Conservation (phyloP, 106 monocot species). For the Ottelia alismoides region DNA sequence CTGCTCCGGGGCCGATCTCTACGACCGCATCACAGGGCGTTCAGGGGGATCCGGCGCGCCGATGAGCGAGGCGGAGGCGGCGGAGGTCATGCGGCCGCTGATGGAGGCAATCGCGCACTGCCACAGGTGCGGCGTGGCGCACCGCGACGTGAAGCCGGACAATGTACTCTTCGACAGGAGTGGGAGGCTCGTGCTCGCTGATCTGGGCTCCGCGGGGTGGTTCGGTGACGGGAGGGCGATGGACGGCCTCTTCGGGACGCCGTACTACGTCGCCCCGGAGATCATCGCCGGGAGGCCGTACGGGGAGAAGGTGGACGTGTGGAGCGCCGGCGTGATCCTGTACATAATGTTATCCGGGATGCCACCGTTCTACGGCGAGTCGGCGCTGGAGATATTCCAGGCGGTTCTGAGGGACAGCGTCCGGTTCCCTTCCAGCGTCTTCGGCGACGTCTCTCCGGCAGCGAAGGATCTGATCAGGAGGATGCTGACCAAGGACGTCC, state of each 20-base stretch:
- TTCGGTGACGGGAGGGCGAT: slow-evolving; percentile 32
- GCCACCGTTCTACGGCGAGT: slow-evolving; percentile 70
- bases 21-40: slow-evolving; percentile 33
- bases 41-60: background rate
- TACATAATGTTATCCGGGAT: slow-evolving; percentile 66
- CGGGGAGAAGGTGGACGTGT: slow-evolving; percentile 83
- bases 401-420: slow-evolving; percentile 65
- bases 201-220: slow-evolving; percentile 71
- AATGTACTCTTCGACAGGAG: slow-evolving; percentile 51
- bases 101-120: slow-evolving; percentile 61
- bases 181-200: slow-evolving; percentile 35
- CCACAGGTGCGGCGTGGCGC: slow-evolving; percentile 66
- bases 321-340: slow-evolving; percentile 81
- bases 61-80: slow-evolving; percentile 45
- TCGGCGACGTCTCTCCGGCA: slow-evolving; percentile 32
- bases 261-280: slow-evolving; percentile 93
- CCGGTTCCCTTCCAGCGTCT: slow-evolving; percentile 56
- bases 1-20: slow-evolving; percentile 43
- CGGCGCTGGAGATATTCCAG: slow-evolving; percentile 60
- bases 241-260: slow-evolving; percentile 78
- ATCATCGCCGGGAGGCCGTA: slow-evolving; percentile 53
- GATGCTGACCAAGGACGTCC: slow-evolving; percentile 74
- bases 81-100: slow-evolving; percentile 29
- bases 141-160: slow-evolving; percentile 87
- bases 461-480: slow-evolving; percentile 82